Base-by-base conservation (phyloP, 345 rosid genomes). In the Populus nigra region DNA sequence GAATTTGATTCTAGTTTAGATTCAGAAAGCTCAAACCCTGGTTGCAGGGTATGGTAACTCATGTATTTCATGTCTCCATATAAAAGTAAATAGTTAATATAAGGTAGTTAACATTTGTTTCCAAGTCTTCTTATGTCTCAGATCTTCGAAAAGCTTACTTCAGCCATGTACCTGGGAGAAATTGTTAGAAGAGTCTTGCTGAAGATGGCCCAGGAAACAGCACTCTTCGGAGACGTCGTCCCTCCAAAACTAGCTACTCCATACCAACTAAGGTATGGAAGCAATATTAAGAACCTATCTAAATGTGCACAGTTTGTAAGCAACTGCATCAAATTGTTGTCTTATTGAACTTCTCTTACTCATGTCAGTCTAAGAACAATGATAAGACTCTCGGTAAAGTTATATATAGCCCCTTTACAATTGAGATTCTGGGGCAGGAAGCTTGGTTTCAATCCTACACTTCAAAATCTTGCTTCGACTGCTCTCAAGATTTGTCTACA, bases 81-180 rank as follows among this genome's bases (percentile, higher is more conserved):
- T 47, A 13, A 12, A 15, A 47, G 50, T 47, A 47, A 13, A 47
- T 47, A 41, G 12, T 41, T 41, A 41, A 10, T 15, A 41, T 41
- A 41, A 41, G 45, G 45, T 2, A 41, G 45, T 2, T 41, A 47
- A 47, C 50, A 57, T 49, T 73, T 15, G 61, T 80, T 22, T 53
- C 50, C 77, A 20, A 53, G 65, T 65, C 70, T 5, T 71, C 20
- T 50, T 47, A 57, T 59, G 22, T 75, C 69, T 15, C 77, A 90
- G 94, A 88, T 80, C 3, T 92, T 87, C 61, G 91, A 88, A 83
- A 92, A 89, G 82, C 82, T 91, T 62, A 80, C 86, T 55, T 83
- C 94, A 6, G 95, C 86, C 68, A 87, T 85, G 81, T 88, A 88
- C 81, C 77, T 92, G 82, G 95, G 97, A 79, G 95, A 92, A 83